A percentile compares a stretch with the other conserved stretches of the same genome.
Conservation (phyloP, 1,284 basidiomycete species). For the Anthracocystis setariae region DNA sequence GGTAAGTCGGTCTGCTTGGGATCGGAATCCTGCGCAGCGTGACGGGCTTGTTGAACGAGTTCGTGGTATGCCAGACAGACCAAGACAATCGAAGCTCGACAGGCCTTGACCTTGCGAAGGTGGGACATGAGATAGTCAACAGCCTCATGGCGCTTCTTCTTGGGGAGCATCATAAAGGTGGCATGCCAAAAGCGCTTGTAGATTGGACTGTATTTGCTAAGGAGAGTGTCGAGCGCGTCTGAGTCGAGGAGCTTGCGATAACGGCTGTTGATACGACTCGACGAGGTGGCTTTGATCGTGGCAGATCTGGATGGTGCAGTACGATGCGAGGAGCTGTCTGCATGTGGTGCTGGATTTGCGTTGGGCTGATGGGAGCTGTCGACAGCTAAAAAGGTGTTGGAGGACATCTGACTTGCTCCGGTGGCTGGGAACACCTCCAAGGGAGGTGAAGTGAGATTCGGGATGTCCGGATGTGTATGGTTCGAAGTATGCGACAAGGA, state of each 20-base stretch:
- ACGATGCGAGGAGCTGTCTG: slow-evolving; percentile 1
- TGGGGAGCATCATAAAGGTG: slow-evolving; percentile 37
- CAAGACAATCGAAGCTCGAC: slow-evolving; percentile 51
- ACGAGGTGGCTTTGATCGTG: slow-evolving; percentile 10
- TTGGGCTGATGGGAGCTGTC: slow-evolving; percentile 3
- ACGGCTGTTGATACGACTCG: slow-evolving; percentile 22
- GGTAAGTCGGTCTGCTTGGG: slow-evolving; percentile 8
- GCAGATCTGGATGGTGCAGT: slow-evolving; percentile 6
- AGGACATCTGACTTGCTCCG: background rate
- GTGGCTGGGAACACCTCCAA: background rate
- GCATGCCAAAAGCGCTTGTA: slow-evolving; percentile 52
- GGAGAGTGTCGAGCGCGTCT: slow-evolving; percentile 44
- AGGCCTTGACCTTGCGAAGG: slow-evolving; percentile 36
- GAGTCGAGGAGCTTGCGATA: slow-evolving; percentile 49
- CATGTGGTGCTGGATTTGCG: no score
- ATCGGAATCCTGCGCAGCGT: slow-evolving; percentile 10
- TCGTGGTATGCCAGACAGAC: slow-evolving; percentile 55
- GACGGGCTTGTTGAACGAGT: slow-evolving; percentile 38
- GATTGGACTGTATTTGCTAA: slow-evolving; percentile 55
- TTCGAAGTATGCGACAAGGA: slow-evolving; percentile 12
- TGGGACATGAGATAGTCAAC: slow-evolving; percentile 50
- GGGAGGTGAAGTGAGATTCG: slow-evolving; percentile 15
- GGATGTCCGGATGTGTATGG: slow-evolving; percentile 12
- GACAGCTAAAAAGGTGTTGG: slow-evolving; percentile 6
- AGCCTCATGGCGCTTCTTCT: slow-evolving; percentile 37